Evolutionary conservation across 1,284 basidiomycete species (phyloP).

Genomic region (Ceratobasidium sp.): DNA sequence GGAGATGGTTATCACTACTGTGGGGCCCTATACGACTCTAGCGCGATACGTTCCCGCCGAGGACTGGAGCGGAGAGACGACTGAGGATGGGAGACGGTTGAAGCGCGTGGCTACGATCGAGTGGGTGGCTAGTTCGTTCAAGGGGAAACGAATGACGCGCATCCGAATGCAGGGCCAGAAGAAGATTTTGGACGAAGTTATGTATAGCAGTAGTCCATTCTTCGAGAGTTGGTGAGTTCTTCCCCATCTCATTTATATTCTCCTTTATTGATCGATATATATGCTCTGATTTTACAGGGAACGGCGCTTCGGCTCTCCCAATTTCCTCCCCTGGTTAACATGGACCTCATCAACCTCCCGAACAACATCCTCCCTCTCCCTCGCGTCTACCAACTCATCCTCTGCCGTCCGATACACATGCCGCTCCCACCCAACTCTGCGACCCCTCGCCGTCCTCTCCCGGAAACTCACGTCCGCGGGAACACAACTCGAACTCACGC

Average conservation of each 20-base stretch:
- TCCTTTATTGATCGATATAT: background rate
- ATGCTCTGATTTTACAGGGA: background rate
- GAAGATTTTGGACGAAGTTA: slow-evolving; percentile 41
- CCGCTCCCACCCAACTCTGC: slow-evolving; percentile 38
- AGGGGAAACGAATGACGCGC: slow-evolving; percentile 31
- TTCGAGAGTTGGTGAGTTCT: slow-evolving; percentile 35
- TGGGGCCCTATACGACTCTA: slow-evolving; percentile 36
- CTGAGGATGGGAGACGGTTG: slow-evolving; percentile 14
- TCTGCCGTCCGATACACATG: slow-evolving; percentile 35
- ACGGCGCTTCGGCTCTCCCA: slow-evolving; percentile 39
- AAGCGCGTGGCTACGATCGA: slow-evolving; percentile 28
- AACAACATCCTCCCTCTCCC: slow-evolving; percentile 28
- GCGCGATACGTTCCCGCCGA: slow-evolving; percentile 32
- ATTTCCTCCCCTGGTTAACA: slow-evolving; percentile 41
- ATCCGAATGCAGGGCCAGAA: slow-evolving; percentile 35
- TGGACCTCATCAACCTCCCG: slow-evolving; percentile 24
- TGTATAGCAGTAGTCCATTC: slow-evolving; percentile 40
- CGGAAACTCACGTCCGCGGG: slow-evolving; percentile 34
- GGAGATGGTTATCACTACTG: slow-evolving; percentile 35
- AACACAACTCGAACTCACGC: slow-evolving; percentile 41
- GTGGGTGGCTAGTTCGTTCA: slow-evolving; percentile 43
- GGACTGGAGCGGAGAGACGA: slow-evolving; percentile 16
- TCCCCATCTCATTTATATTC: background rate
- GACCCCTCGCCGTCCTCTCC: slow-evolving; percentile 38
- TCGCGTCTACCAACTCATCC: slow-evolving; percentile 2